Base-by-base conservation (phyloP, 2,329 filamentous ascomycete genomes). In the Epichloe elymi region DNA sequence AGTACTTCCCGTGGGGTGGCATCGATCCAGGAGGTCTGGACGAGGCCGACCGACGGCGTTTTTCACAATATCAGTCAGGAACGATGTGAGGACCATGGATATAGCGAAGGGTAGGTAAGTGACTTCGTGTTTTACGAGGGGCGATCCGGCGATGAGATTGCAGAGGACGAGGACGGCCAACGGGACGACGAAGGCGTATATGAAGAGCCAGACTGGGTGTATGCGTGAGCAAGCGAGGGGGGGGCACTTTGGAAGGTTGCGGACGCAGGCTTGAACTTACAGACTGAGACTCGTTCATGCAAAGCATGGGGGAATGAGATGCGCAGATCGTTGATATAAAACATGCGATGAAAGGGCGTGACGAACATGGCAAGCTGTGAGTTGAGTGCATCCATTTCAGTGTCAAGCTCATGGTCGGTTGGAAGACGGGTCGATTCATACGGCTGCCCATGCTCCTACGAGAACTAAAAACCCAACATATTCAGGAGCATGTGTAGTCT, bases 301-400 rank as follows among this genome's bases (percentile, higher is more conserved):
- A 85, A 75, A 20, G 93, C 88, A 68, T 95, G 86, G 0, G 93
- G 93, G 62, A 85, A 96, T 56, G 88, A 83, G 53, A 97, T 88
- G 47, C 81, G 74, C 23, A 86, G 76, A 64, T 97, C 88, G 64
- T 89, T 86, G 55, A 97, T 78, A 56, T 81, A 86, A 70, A 98
- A 97, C 80, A 96, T 86, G 69, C 88, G 88, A 66, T 97, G 89
- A 65, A 97, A 97, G 0, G 93, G 93, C 54, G 84, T 82, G 59
- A 87, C 76, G 45, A 67, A 62, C 15, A 61, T 46, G 26, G 58
- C 57, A 46, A 61, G 60, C 66, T 67, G 17, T 3, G 26, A n/a
- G 5, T 26, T 12, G 46, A 20, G 36, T 35, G 17, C 30, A 33
- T 56, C 59, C 59, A 52, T 14, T 37, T 20, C 14, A 26, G 40